Conservation (phyloP, 495 filamentous ascomycete genomes). For the Xylaria intraflava region DNA sequence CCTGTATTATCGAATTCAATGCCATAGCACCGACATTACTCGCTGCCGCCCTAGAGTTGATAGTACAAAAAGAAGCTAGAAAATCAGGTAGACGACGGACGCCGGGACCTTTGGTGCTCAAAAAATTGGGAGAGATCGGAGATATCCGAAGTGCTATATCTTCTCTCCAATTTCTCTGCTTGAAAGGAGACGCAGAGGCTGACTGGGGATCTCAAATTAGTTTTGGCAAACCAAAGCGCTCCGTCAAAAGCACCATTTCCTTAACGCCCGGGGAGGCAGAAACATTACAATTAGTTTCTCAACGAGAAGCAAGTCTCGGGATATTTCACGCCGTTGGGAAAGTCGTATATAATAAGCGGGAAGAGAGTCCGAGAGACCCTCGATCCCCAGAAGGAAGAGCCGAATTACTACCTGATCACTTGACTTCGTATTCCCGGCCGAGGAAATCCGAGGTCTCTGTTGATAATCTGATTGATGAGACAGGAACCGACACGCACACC, state of each 20-base stretch:
- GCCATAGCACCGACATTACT: constrained; percentile 82
- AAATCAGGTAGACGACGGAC: constrained; percentile 59
- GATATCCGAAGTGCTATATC: constrained; percentile 89
- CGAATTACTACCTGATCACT: constrained; percentile 52
- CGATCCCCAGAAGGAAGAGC: constrained; percentile 29
- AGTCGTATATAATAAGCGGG: constrained; percentile 88
- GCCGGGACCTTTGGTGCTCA: constrained; percentile 65
- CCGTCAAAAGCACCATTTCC: constrained; percentile 44
- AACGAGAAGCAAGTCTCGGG: constrained; percentile 77
- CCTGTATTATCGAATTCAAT: constrained; percentile 82
- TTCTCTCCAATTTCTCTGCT: constrained; percentile 81
- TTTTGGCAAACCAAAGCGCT: constrained; percentile 56
- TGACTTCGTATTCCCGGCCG: constrained; percentile 54
- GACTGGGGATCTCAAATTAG: constrained; percentile 62
- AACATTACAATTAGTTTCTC: constrained; percentile 66
- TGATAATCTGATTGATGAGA: constrained; percentile 75
- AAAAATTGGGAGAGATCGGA: constrained; percentile 70
- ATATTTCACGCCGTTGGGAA: constrained; percentile 97
- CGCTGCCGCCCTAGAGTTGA: constrained; percentile 68
- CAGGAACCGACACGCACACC: constrained; percentile 79
- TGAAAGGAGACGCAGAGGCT: constrained; percentile 59
- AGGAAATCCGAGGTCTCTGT: constrained; percentile 64
- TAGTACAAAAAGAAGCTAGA: constrained; percentile 74
- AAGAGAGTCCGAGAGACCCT: constrained; percentile 29
- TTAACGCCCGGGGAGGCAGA: constrained; percentile 67